Evolutionary conservation across 768 basidiomycete genomes (phyloP).

Genomic region (Lactifluus echinatus): DNA sequence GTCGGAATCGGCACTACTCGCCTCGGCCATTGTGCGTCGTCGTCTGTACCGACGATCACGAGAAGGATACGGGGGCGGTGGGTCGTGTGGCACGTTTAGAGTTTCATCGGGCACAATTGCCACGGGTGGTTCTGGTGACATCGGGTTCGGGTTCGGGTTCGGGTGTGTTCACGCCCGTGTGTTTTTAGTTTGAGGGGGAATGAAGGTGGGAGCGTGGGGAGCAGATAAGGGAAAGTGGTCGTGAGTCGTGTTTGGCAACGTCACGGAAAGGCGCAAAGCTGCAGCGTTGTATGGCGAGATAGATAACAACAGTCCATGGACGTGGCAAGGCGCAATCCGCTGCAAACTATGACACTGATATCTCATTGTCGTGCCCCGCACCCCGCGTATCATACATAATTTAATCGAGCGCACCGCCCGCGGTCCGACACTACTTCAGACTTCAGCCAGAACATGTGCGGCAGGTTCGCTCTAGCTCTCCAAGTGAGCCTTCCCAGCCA

Average conservation of each 20-base stretch:
- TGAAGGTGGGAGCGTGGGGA: too few relatives aligned
- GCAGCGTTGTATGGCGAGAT: too few relatives aligned
- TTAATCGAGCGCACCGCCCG: too few relatives aligned
- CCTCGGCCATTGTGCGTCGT: slow-evolving; percentile 26
- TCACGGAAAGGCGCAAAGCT: too few relatives aligned
- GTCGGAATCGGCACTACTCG: slow-evolving; percentile 25
- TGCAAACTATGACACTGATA: too few relatives aligned
- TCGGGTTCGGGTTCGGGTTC: background rate
- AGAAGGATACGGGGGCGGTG: slow-evolving; percentile 66
- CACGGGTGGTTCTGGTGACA: slow-evolving; percentile 13
- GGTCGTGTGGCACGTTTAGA: slow-evolving; percentile 33
- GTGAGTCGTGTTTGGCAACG: background rate
- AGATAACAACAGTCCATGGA: too few relatives aligned
- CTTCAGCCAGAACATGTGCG: slow-evolving; percentile 40
- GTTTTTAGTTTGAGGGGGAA: too few relatives aligned
- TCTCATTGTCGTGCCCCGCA: too few relatives aligned
- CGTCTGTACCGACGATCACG: slow-evolving; percentile 35
- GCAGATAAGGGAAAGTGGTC: background rate
- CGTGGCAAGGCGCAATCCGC: too few relatives aligned
- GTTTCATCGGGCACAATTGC: background rate
- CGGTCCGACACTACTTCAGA: too few relatives aligned
- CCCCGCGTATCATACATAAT: too few relatives aligned
- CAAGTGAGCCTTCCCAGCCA: slow-evolving; percentile 29
- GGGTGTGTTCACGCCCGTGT: too few relatives aligned
- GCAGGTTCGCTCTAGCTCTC: slow-evolving; percentile 49